Percentiles rank a stretch among this genome's conserved stretches.
Evolutionary conservation across 768 basidiomycete species (phyloP).

Genomic region (Hirschioporus abietinus): DNA sequence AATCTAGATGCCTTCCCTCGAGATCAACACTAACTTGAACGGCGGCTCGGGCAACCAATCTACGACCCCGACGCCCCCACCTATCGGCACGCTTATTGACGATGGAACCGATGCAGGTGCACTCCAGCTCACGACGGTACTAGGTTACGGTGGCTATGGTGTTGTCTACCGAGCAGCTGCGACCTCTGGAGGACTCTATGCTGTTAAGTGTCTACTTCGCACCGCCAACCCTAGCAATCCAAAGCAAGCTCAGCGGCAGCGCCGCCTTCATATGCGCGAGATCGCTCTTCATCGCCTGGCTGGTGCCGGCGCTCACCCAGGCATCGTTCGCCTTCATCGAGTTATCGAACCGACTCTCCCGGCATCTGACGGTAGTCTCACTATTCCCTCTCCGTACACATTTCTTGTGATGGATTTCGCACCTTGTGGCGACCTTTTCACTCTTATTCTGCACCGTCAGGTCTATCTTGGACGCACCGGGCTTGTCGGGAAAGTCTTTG

Average conservation of each 20-base stretch:
- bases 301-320: constrained; percentile 52
- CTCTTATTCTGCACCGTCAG: constrained; percentile 74
- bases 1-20: not conserved
- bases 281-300: constrained; percentile 75
- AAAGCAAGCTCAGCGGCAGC: constrained; percentile 36
- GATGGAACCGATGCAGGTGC: constrained; percentile 49
- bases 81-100: constrained; percentile 79
- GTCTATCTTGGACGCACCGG: constrained; percentile 80
- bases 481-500: constrained; percentile 85
- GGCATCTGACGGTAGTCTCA: not conserved
- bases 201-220: constrained; percentile 87
- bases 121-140: constrained; percentile 78
- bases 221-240: constrained; percentile 29
- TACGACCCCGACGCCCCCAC: constrained; percentile 39
- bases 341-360: constrained; percentile 67
- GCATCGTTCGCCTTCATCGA: constrained; percentile 85
- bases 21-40: not conserved
- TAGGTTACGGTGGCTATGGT: constrained; percentile 93
- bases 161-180: constrained; percentile 83
- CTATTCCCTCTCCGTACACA: constrained; percentile 42
- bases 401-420: constrained; percentile 95
- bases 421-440: constrained; percentile 85
- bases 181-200: constrained; percentile 54
- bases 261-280: constrained; percentile 82
- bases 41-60: not conserved